These are phyloP conservation scores for Tolypocladium tundrense DNA, from an alignment of 2,329 filamentous ascomycete genomes.

Conservation along the genomic window DNA sequence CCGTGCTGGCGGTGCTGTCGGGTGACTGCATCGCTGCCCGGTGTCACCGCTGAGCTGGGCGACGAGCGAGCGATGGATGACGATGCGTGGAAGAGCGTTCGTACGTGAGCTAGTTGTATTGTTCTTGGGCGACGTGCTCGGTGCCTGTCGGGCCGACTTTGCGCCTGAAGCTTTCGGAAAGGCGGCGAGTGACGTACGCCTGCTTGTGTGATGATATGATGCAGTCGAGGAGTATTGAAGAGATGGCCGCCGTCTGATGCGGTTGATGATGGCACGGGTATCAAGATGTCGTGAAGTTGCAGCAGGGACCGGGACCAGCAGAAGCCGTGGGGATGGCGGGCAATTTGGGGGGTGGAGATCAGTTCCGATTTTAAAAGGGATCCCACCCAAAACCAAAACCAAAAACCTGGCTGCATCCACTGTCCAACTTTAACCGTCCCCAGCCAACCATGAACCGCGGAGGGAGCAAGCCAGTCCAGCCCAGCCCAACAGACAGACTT, in stretches of 20 bases:
- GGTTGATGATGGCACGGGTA: not conserved
- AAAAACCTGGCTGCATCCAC: not conserved
- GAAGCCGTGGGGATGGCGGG: not conserved
- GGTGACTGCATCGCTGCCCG: constrained; percentile 7
- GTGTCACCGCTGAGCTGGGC: not conserved
- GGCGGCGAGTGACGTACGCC: not conserved
- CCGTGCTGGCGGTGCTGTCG: constrained; percentile 7
- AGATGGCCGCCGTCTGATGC: not conserved
- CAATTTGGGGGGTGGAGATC: not conserved
- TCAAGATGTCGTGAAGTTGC: not conserved
- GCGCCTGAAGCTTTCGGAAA: not conserved
- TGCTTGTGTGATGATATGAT: not conserved
- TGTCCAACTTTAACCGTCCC: not conserved
- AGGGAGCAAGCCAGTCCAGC: not conserved
- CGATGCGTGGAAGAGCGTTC: not conserved
- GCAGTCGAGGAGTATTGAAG: not conserved
- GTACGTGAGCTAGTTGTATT: not conserved
- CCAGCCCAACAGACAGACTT: not conserved
- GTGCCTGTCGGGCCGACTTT: not conserved
- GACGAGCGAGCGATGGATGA: not conserved
- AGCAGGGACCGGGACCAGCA: not conserved
- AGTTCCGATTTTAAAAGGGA: not conserved
- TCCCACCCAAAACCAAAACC: not conserved
- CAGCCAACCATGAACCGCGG: not conserved
- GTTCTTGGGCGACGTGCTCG: not conserved